Conservation (phyloP, 169 alveolate species). For the Besnoitia besnoiti region DNA sequence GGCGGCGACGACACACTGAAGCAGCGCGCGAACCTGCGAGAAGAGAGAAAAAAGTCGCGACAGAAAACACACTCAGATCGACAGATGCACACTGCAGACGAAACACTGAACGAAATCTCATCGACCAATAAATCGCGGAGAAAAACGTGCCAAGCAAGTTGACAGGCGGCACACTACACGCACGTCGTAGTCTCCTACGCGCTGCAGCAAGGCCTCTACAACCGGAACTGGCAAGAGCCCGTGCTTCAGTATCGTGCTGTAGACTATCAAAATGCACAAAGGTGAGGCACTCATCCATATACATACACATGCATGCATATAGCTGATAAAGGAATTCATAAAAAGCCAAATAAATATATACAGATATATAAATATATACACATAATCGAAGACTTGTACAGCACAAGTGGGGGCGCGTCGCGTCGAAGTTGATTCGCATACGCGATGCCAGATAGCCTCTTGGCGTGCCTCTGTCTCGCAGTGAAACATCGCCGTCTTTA, state of each 20-base stretch:
- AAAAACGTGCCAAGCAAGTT: background rate
- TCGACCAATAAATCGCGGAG: background rate
- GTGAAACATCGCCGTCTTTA: too few relatives aligned
- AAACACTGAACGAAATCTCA: background rate
- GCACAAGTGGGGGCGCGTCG: too few relatives aligned
- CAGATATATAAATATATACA: too few relatives aligned
- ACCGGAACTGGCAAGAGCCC: background rate
- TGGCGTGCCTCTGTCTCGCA: too few relatives aligned
- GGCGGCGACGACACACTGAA: constrained; percentile 10
- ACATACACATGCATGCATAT: background rate
- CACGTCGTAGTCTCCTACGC: background rate
- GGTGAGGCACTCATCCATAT: background rate
- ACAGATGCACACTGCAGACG: background rate
- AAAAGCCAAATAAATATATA: too few relatives aligned
- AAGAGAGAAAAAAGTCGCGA: background rate
- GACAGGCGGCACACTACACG: background rate
- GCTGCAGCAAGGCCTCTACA: background rate
- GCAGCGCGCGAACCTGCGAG: background rate
- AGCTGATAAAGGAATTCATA: background rate
- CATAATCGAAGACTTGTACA: too few relatives aligned
- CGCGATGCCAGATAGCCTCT: too few relatives aligned
- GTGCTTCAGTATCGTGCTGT: too few relatives aligned
- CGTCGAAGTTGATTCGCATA: too few relatives aligned
- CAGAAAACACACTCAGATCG: background rate
- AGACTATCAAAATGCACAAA: too few relatives aligned